These are phyloP conservation scores for Podospora pseudopauciseta DNA, from an alignment of 495 filamentous ascomycete species.

Conservation along the genomic window DNA sequence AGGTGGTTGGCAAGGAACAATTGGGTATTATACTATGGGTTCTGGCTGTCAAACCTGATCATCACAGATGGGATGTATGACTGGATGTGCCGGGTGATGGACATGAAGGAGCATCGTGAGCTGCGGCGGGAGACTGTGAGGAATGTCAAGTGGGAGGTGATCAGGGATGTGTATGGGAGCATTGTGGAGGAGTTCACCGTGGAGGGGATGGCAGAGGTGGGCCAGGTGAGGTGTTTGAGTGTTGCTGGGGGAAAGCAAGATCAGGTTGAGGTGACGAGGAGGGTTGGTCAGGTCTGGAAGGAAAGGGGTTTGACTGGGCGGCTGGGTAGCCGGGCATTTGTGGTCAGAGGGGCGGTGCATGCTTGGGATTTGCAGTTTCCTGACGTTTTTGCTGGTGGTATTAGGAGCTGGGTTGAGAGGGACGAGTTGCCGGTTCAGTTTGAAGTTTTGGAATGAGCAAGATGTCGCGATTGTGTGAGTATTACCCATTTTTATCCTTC, in stretches of 20 bases:
- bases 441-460: background rate
- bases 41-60: background rate
- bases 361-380: slow-evolving; percentile 39
- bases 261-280: slow-evolving; percentile 26
- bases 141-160: slow-evolving; percentile 26
- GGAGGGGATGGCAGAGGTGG: slow-evolving; percentile 18
- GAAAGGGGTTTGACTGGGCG: slow-evolving; percentile 13
- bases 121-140: slow-evolving; percentile 27
- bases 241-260: slow-evolving; percentile 33
- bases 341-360: slow-evolving; percentile 34
- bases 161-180: slow-evolving; percentile 19
- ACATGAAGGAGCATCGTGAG: slow-evolving; percentile 21
- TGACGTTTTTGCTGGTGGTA: slow-evolving; percentile 30
- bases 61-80: slow-evolving; percentile 5
- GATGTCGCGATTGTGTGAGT: too few species aligned
- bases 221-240: slow-evolving; percentile 24
- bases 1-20: slow-evolving; percentile 20
- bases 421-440: slow-evolving; percentile 20
- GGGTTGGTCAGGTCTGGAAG: slow-evolving; percentile 24
- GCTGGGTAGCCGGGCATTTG: slow-evolving; percentile 23
- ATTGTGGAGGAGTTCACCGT: slow-evolving; percentile 12
- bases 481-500: too few species aligned
- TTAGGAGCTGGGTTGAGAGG: slow-evolving; percentile 34
- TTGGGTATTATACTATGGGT: slow-evolving; percentile 3
- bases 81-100: slow-evolving; percentile 2